Conservation (phyloP, 305 asterid species). For the Fraxinus nigra region DNA sequence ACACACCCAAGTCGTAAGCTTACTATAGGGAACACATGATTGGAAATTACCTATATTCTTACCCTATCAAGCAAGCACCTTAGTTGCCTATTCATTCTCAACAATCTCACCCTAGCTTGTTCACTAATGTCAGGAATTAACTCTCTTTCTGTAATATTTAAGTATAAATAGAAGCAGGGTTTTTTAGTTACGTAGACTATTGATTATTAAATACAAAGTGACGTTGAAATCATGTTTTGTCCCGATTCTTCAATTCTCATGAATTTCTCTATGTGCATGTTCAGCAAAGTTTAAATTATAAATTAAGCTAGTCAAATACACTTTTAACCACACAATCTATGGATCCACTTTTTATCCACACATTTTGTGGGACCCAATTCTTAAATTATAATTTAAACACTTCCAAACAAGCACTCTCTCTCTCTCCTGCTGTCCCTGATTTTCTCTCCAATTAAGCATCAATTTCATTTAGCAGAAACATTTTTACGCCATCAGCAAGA, state of each 20-base stretch:
- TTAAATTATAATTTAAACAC: neutral
- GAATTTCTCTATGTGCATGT: neutral
- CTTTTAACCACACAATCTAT: neutral
- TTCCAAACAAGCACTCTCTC: neutral
- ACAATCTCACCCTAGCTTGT: neutral
- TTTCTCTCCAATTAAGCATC: neutral
- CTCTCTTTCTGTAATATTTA: neutral
- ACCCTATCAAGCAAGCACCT: neutral
- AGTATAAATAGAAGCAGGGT: neutral
- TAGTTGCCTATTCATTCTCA: neutral
- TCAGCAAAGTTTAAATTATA: neutral
- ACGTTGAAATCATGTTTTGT: neutral
- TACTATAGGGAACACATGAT: neutral
- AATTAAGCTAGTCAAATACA: neutral
- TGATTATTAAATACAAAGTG: neutral
- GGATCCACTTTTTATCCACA: neutral
- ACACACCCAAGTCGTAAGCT: neutral
- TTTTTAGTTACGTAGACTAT: neutral
- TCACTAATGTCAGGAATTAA: neutral
- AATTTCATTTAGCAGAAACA: slow-evolving; percentile 2
- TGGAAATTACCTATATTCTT: neutral
- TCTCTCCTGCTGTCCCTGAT: neutral
- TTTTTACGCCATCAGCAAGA: neutral
- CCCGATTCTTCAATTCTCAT: neutral
- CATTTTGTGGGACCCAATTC: neutral